A percentile compares a stretch with the other conserved stretches of the same genome.
phyloP scores from a whole-genome alignment of 176 grass and related monocot genomes.

The Thinopyrum elongatum region DNA sequence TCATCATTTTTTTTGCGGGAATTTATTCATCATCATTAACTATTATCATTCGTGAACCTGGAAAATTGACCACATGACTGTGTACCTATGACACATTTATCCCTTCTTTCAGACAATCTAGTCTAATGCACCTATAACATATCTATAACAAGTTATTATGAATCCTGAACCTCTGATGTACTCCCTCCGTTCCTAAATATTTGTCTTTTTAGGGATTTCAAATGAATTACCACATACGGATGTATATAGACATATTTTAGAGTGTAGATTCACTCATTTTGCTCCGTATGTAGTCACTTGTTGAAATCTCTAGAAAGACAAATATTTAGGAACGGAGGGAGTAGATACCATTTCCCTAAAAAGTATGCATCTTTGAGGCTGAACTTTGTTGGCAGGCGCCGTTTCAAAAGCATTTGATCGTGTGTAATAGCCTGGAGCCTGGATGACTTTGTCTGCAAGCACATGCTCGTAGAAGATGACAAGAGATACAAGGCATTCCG shows the following conservation, averaged over 20 bases:
- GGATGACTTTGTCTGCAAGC: background rate
- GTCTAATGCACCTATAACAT: background rate
- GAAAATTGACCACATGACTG: background rate
- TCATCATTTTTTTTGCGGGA: too few species aligned
- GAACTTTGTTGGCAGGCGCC: background rate
- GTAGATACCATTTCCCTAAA: background rate
- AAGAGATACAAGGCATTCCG: background rate
- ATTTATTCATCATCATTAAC: too few species aligned
- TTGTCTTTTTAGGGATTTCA: too few species aligned
- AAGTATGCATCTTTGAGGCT: background rate
- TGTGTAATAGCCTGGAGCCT: background rate
- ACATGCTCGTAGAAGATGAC: background rate
- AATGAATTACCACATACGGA: too few species aligned
- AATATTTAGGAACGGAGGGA: too few species aligned
- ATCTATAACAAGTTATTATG: background rate
- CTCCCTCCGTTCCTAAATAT: too few species aligned
- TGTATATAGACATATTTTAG: too few species aligned
- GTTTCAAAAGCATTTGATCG: conserved; percentile 7
- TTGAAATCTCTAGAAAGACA: too few species aligned
- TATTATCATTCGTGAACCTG: background rate
- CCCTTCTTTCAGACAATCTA: background rate
- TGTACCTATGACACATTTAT: background rate
- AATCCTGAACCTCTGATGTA: background rate
- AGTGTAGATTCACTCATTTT: too few species aligned
- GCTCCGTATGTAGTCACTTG: too few species aligned